phyloP scores from a whole-genome alignment of 768 basidiomycete species.

The Termitomyces sp. region DNA sequence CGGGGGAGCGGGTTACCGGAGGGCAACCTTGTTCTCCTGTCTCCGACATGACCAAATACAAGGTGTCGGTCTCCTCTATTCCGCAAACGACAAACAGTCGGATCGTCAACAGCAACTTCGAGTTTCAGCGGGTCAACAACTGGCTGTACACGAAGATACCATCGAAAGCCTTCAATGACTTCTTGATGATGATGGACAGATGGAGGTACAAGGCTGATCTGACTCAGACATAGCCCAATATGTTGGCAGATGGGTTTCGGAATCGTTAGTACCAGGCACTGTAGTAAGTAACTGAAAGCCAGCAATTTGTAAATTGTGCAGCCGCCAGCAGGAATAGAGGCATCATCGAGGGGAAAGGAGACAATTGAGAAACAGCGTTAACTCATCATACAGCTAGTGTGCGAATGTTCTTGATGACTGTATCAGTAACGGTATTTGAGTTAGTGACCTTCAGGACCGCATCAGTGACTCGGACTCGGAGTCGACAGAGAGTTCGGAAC shows the following conservation, averaged over 20 bases:
- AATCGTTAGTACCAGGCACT: too few species aligned
- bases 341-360: not conserved
- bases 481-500: too few species aligned
- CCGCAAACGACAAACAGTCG: not conserved
- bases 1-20: not conserved
- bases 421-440: too few species aligned
- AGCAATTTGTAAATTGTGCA: not conserved
- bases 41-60: not conserved
- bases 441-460: too few species aligned
- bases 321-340: not conserved
- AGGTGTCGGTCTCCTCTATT: not conserved
- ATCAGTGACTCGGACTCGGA: too few species aligned
- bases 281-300: not conserved
- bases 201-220: not conserved
- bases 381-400: not conserved
- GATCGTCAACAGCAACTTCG: not conserved
- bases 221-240: not conserved
- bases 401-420: not conserved
- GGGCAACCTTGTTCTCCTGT: constrained; percentile 5
- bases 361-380: too few species aligned
- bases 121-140: constrained; percentile 3
- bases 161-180: not conserved
- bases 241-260: not conserved
- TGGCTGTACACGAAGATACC: constrained; percentile 1
- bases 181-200: not conserved